Percentiles rank a stretch among this genome's conserved stretches.
Conservation (phyloP, 805 yeast species). For the Sungouiella thailandica region DNA sequence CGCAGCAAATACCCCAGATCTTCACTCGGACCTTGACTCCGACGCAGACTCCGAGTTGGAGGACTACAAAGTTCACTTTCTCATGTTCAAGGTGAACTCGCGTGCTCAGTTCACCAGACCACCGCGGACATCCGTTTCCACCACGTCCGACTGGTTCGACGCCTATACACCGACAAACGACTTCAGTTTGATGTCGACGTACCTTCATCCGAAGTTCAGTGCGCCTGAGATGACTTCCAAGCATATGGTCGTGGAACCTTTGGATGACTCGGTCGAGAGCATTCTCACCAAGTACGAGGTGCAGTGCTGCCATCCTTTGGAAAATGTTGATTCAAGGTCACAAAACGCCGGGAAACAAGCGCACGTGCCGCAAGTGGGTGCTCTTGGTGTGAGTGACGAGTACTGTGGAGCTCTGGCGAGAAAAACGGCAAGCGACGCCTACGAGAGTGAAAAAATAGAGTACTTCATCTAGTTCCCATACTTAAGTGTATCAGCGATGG, state of each 20-base stretch:
- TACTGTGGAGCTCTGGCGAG: too few relatives aligned
- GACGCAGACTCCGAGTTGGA: conserved; percentile 13
- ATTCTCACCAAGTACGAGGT: background rate
- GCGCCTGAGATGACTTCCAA: conserved; percentile 4
- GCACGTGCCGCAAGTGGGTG: background rate
- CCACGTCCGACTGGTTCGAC: conserved; percentile 10
- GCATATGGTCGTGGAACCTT: conserved; percentile 4
- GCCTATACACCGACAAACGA: conserved; percentile 1
- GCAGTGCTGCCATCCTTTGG: background rate
- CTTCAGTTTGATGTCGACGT: conserved; percentile 2
- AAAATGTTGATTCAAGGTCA: background rate
- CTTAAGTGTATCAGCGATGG: background rate
- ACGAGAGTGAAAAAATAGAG: background rate
- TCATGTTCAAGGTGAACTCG: conserved; percentile 13
- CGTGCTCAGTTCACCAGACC: conserved; percentile 12
- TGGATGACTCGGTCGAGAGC: conserved; percentile 4
- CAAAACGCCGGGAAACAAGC: background rate
- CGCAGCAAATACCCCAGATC: background rate
- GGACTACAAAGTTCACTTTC: conserved; percentile 14
- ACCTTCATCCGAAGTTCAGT: conserved; percentile 6
- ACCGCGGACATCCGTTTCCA: conserved; percentile 4
- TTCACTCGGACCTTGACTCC: background rate
- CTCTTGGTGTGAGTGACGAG: background rate
- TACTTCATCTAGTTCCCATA: background rate
- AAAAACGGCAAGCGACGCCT: conserved; percentile 1